Base-by-base conservation (phyloP, 2,329 filamentous ascomycete species). In the Tolypocladium tundrense region DNA sequence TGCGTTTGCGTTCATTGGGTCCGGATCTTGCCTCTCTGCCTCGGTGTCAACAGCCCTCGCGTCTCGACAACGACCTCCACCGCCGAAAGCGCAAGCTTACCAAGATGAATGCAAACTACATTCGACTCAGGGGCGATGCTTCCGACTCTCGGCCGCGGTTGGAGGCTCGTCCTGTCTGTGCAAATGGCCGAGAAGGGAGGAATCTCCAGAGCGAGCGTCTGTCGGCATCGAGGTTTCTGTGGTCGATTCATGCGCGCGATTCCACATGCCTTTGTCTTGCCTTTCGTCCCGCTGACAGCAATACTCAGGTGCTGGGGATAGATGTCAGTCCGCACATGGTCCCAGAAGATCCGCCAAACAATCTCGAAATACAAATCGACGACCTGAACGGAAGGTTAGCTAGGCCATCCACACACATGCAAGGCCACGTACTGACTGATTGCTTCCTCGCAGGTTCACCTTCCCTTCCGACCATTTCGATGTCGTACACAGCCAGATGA, bases 401-500 rank as follows among this genome's bases (percentile, higher is more conserved):
- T 14, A 16, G 4, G 14, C 45, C 14, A 13, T 53, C 41, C 1
- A 13, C 19, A 39, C 1, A 24, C 13, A 42, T 21, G 7, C 5
- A 50, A 50, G 13, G 13, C 9, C 16, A 55, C 24, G 7, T 53
- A 35, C 39, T 48, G 24, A 35, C 39, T 48, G n/a, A 53, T 7
- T 5, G 45, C 27, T 14, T 24, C 35, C 54, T 27, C 3, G 39
- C 60, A 83, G 80, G 40, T 87, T 88, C 66, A 88, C 85, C 0
- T 92, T 91, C 66, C 75, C 80, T 50, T 75, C 82, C 55, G 86
- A 85, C 67, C 77, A 86, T 58, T 96, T 95, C 75, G 89, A 96
- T 65, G 75, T 96, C 56, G 85, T 96, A 55, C 88, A 96, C 67
- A 96, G 90, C 64, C 84, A 86, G 63, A 80, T 88, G 72, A 76